Evolutionary conservation across 805 yeast genomes (phyloP), one percentile per base, ranked within the genome.

Genomic region (Hanseniaspora meyeri): DNA sequence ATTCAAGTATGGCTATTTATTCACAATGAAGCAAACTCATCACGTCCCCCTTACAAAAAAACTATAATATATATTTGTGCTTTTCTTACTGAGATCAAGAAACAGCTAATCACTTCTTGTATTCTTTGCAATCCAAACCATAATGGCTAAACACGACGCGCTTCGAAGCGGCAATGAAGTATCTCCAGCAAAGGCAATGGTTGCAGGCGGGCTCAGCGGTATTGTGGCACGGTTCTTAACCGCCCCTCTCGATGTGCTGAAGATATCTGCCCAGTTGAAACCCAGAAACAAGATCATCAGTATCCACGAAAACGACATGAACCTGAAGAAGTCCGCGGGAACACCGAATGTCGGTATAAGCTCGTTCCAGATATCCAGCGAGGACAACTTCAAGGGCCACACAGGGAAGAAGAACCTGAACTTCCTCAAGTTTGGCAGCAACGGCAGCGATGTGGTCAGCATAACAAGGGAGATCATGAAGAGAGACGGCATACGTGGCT

Each of bases 201-300:
- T 81, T 0, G 86, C 91, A 0, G 96, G 95, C 1, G 81, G 86
- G 0, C 60, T 77, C 0, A 81, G 93, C 0, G 95, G 95, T 0
- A 64, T 82, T 11, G 67, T 77, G 0, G 74, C 85, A 0, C 60
- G 82, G 49, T 66, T 66, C 29, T 67, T 71, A n/a, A 72, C 74
- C 0, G 69, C 71, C 0, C 71, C 72, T 11, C 43, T 68, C 58
- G 72, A 69, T 58, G 66, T 67, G 0, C 38, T 69, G 16, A 69
- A 69, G 60, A 65, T 69, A 6, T 58, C 70, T 43, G 55, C 63
- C 17, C 72, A 69, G 43, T 47, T 63, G 12, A 50, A 64, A 24
- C 62, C 61, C 20, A 61, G 65, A 4, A 43, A 51, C 43, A 49
- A 29, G n/a, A n/a, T 49, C 24, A 17, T 49, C 3, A 24, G 37